These are phyloP conservation scores for Leishmania arabica DNA, from an alignment of 208 protist species.

Conservation along the genomic window DNA sequence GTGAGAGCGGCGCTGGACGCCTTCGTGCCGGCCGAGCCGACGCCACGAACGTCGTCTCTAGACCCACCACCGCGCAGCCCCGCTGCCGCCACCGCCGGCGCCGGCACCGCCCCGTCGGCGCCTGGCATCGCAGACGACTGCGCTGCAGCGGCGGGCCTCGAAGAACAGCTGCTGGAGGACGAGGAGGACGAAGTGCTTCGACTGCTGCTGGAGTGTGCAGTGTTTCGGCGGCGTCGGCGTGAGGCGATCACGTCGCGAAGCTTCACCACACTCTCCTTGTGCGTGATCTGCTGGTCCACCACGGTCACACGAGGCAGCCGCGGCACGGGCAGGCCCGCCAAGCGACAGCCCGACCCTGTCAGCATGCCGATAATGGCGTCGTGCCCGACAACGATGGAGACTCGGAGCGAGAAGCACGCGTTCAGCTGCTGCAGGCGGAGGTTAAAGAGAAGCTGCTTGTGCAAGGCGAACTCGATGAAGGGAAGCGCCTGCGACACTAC, in stretches of 20 bases:
- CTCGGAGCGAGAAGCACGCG: conserved; percentile 81
- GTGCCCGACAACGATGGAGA: conserved; percentile 73
- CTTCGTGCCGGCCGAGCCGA: background rate
- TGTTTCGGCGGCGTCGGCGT: conserved; percentile 28
- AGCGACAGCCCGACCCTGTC: conserved; percentile 73
- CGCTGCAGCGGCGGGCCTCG: background rate
- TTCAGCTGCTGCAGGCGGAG: conserved; percentile 84
- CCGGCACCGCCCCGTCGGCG: background rate
- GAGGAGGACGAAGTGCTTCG: conserved; percentile 35
- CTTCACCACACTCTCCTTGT: conserved; percentile 63
- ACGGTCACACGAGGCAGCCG: conserved; percentile 62
- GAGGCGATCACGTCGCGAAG: conserved; percentile 65
- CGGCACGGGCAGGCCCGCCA: conserved; percentile 78
- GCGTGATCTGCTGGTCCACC: conserved; percentile 57
- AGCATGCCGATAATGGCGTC: conserved; percentile 80
- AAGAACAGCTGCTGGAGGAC: conserved; percentile 10
- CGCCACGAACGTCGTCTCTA: background rate
- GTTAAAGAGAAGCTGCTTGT: conserved; percentile 91
- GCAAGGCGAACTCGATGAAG: conserved; percentile 89
- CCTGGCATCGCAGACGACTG: background rate
- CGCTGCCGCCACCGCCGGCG: background rate
- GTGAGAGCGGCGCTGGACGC: background rate
- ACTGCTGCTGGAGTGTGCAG: conserved; percentile 14
- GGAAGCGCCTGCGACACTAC: conserved; percentile 85
- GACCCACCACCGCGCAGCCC: background rate